Evolutionary conservation across 2,329 filamentous ascomycete genomes (phyloP), one percentile per base, ranked within the genome.

Genomic region (Pleomassaria siparia): DNA sequence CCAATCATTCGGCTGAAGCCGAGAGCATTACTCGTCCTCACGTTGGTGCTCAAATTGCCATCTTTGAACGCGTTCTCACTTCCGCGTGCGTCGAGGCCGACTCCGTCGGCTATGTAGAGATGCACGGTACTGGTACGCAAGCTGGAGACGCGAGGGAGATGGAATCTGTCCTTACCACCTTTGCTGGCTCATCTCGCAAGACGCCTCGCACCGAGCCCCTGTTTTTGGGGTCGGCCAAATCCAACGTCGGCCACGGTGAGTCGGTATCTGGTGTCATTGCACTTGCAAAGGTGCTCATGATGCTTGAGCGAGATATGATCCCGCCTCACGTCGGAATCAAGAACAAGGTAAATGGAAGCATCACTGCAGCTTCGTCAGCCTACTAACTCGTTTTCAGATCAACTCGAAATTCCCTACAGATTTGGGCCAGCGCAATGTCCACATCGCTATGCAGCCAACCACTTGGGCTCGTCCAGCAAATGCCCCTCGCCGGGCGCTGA

Each of bases 321-420:
- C 84, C 84, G 0, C 83, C 82, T 0, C 85, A 89, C 50, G 75
- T 81, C 16, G 85, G 85, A 11, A 87, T 89, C 72, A 87, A 87
- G 69, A 76, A 70, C 2, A 73, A 76, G 53, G 81, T 86, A 54
- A 86, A 86, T n/a, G n/a, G n/a, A n/a, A n/a, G n/a, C n/a, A n/a
- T n/a, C n/a, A n/a, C n/a, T n/a, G n/a, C n/a, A n/a, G n/a, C n/a
- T n/a, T n/a, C n/a, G n/a, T n/a, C n/a, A n/a, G n/a, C n/a, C n/a
- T n/a, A n/a, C n/a, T n/a, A n/a, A n/a, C n/a, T n/a, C n/a, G n/a
- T n/a, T n/a, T n/a, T n/a, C n/a, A n/a, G n/a, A n/a, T n/a, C n/a
- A n/a, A n/a, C 67, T 76, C 76, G 56, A 77, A 72, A 1, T 83
- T 85, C 57, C 81, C 83, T 20, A n/a, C n/a, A n/a, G 81, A 85